Evolutionary conservation across 2,329 filamentous ascomycete genomes (phyloP).

Genomic region (Fonsecaea nubica): DNA sequence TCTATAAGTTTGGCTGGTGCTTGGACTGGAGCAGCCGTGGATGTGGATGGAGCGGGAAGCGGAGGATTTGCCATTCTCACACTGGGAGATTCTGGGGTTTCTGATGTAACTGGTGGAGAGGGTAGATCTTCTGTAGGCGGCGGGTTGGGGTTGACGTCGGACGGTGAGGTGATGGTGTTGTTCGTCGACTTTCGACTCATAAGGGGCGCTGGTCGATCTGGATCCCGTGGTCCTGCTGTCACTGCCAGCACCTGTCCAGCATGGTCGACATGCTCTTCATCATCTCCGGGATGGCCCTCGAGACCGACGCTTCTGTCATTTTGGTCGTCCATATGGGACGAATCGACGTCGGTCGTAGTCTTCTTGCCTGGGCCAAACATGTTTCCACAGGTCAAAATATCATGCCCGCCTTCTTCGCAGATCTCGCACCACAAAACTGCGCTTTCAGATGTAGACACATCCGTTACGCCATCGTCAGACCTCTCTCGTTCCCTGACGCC

Average conservation of each 20-base stretch:
- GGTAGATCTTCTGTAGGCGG: constrained; percentile 19
- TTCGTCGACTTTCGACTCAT: constrained; percentile 33
- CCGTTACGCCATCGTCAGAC: constrained; percentile 51
- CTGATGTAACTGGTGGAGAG: constrained; percentile 10
- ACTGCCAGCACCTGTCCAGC: not conserved
- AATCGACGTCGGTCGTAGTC: not conserved
- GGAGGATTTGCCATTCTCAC: constrained; percentile 18
- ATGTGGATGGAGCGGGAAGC: constrained; percentile 23
- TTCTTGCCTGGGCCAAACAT: constrained; percentile 65
- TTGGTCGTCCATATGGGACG: not conserved
- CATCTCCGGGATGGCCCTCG: not conserved
- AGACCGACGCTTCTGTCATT: not conserved
- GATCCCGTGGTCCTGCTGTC: constrained; percentile 7
- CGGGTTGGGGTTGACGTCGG: constrained; percentile 7
- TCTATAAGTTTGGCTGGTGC: constrained; percentile 43
- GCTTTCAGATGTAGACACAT: constrained; percentile 67
- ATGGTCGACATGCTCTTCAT: constrained; percentile 1
- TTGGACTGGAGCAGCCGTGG: constrained; percentile 24
- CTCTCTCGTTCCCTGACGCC: constrained; percentile 60
- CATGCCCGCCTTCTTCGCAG: constrained; percentile 88
- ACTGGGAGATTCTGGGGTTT: not conserved
- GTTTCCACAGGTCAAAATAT: constrained; percentile 91
- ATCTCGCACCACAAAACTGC: constrained; percentile 83
- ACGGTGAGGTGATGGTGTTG: constrained; percentile 17
- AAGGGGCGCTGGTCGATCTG: constrained; percentile 35